Conservation (phyloP, 2,329 filamentous ascomycete genomes). For the Diatrype stigma region DNA sequence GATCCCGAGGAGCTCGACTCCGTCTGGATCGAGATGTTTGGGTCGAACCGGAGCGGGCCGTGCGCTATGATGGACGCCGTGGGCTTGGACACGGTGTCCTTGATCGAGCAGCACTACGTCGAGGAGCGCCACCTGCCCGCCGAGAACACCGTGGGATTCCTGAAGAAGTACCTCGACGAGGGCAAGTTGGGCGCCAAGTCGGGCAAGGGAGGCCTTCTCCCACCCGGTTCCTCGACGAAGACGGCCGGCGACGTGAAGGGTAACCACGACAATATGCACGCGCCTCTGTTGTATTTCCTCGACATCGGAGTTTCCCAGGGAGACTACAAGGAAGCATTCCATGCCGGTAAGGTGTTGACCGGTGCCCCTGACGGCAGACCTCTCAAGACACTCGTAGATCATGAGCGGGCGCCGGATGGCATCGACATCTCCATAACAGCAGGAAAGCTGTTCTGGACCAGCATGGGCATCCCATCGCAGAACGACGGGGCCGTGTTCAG, state of each 20-base stretch:
- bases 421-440: slow-evolving; percentile 32
- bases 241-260: not conserved
- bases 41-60: slow-evolving; percentile 25
- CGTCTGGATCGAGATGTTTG: slow-evolving; percentile 25
- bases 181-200: slow-evolving; percentile 27
- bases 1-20: slow-evolving; percentile 28
- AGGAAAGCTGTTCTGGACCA: slow-evolving; percentile 44
- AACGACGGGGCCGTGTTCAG: slow-evolving; percentile 40
- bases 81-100: slow-evolving; percentile 27
- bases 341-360: not conserved
- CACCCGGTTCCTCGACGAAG: slow-evolving; percentile 1
- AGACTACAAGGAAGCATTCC: slow-evolving; percentile 1
- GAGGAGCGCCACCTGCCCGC: slow-evolving; percentile 10
- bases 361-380: slow-evolving; percentile 1
- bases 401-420: slow-evolving; percentile 38
- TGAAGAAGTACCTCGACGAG: slow-evolving; percentile 22
- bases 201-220: slow-evolving; percentile 16
- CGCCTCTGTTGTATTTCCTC: slow-evolving; percentile 1
- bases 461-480: slow-evolving; percentile 38
- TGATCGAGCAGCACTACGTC: slow-evolving; percentile 21
- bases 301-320: not conserved
- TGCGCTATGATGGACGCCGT: slow-evolving; percentile 31
- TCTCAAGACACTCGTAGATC: slow-evolving; percentile 11
- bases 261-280: slow-evolving; percentile 1
- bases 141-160: slow-evolving; percentile 13